These are phyloP conservation scores for Sclerotinia trifoliorum DNA, from an alignment of 2,329 filamentous ascomycete species.

Conservation along the genomic window DNA sequence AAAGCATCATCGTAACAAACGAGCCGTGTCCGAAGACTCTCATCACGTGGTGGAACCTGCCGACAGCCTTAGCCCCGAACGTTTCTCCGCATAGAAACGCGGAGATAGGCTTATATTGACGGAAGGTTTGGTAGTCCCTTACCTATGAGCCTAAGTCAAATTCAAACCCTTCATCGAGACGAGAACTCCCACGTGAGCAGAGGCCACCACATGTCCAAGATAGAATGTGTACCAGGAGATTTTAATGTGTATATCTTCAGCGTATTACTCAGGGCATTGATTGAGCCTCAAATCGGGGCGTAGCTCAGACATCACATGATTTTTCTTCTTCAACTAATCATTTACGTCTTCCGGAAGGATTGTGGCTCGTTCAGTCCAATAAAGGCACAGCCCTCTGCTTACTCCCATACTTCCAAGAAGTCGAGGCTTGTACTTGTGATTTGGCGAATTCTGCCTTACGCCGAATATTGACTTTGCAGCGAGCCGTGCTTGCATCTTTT, in stretches of 20 bases:
- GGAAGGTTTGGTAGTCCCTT: not conserved
- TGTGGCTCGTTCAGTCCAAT: constrained; percentile 2
- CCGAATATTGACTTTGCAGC: not conserved
- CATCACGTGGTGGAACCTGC: not conserved
- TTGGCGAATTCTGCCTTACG: not conserved
- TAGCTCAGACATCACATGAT: constrained; percentile 12
- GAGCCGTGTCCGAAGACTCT: accelerated
- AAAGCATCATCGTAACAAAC: not conserved
- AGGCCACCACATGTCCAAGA: not conserved
- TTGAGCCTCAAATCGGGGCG: constrained; percentile 13
- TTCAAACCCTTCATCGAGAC: not conserved
- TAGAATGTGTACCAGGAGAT: not conserved
- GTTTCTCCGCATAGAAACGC: not conserved
- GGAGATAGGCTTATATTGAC: not conserved
- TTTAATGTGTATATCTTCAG: not conserved
- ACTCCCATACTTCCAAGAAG: not conserved
- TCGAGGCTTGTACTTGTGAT: not conserved
- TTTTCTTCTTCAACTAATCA: not conserved
- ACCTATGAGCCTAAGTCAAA: not conserved
- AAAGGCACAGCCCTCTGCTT: constrained; percentile 9
- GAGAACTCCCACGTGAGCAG: not conserved
- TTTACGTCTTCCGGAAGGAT: not conserved
- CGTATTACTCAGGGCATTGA: not conserved
- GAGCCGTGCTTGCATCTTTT: constrained; percentile 8
- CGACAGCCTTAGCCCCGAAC: not conserved